Conservation (phyloP, 345 rosid genomes). For the Citrus australasica region DNA sequence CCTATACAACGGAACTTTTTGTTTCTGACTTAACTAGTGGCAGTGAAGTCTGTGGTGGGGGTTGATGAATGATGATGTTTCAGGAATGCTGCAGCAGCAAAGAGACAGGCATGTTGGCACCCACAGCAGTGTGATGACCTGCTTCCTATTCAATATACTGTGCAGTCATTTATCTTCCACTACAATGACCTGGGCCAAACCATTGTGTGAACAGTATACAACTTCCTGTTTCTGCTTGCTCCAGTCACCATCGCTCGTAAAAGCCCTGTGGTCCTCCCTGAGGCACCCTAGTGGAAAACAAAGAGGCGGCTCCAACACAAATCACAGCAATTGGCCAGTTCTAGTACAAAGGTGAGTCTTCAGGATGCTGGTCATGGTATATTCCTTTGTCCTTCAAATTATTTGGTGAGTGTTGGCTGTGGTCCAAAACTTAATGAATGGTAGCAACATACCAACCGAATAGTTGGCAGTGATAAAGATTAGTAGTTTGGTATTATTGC, state of each 20-base stretch:
- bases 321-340: conserved; percentile 54
- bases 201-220: conserved; percentile 17
- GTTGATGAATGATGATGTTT: neutral
- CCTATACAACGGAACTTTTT: neutral
- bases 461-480: conserved; percentile 58
- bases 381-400: conserved; percentile 53
- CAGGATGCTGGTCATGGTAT: conserved; percentile 61
- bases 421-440: conserved; percentile 63
- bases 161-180: neutral
- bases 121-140: conserved; percentile 38
- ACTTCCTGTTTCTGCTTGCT: conserved; percentile 38
- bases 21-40: neutral
- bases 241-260: conserved; percentile 51
- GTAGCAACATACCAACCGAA: conserved; percentile 53
- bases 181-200: conserved; percentile 20
- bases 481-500: neutral
- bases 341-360: conserved; percentile 66
- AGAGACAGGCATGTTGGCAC: conserved; percentile 52
- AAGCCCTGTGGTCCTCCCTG: conserved; percentile 76
- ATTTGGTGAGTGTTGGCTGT: conserved; percentile 52
- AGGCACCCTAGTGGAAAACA: conserved; percentile 54
- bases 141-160: neutral
- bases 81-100: conserved; percentile 55
- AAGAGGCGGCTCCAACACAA: conserved; percentile 46
- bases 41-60: neutral